Base-by-base conservation (phyloP, 768 basidiomycete species). In the Pisolithus albus region DNA sequence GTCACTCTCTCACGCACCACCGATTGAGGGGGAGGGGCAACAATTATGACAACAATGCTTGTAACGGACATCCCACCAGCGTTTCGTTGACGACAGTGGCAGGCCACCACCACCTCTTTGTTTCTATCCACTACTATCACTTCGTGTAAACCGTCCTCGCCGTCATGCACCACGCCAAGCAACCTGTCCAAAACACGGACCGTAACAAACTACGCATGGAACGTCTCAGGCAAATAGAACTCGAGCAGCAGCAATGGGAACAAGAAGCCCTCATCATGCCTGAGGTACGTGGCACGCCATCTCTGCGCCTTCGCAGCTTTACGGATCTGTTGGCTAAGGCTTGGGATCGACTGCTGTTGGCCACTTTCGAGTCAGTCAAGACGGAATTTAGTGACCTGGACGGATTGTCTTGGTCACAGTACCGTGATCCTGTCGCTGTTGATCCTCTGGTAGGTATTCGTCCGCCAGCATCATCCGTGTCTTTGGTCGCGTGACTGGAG, bases 321-420 rank as follows among this genome's bases (percentile, higher is more conserved):
- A n/a, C 45, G 4, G 10, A 9, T 10, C 15, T n/a, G 6, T 15
- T 23, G 18, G 5, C 37, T n/a, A 46, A 72, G 71, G 66, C 61
- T 34, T 62, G 64, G 50, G 51, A 68, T 49, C 64, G 66, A 7
- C 57, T 63, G 4, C 56, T 73, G 24, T 18, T 62, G 19, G 58
- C 63, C 47, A 75, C 80, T 1, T 83, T 83, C 57, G 68, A 61
- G 19, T 71, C 72, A 5, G 81, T 83, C 32, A 83, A 83, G 54
- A 75, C 76, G 7, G 81, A 83, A 55, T 83, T 82, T 58, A 70
- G 72, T 50, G 82, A 83, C 62, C 72, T 83, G 15, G 82, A 83
- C 50, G 82, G 82, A 0, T 64, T 80, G 34, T 71, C 74, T 36
- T 80, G 80, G 81, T 63, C 73, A 16, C 68, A 67, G 42, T 64